Evolutionary conservation across 1,284 basidiomycete genomes (phyloP), one percentile per base, ranked within the genome.

Genomic region (Ganoderma multipileum): DNA sequence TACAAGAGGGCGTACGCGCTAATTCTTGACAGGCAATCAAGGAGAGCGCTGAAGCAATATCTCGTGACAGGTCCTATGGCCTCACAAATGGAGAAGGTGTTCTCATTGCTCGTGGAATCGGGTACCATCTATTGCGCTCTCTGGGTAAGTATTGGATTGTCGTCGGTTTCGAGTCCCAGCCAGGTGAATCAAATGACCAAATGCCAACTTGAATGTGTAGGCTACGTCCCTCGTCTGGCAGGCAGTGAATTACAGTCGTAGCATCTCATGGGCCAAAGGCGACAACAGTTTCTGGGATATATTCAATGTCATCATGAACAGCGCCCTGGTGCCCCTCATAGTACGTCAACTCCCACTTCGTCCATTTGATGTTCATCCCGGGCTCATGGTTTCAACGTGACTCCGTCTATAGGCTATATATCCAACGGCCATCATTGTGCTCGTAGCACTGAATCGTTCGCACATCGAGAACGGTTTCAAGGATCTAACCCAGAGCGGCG

Each of bases 351-450:
- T n/a, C n/a, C n/a, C n/a, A n/a, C n/a, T n/a, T n/a, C n/a, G n/a
- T n/a, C n/a, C n/a, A n/a, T n/a, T n/a, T n/a, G n/a, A n/a, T n/a
- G n/a, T n/a, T n/a, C n/a, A n/a, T n/a, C n/a, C n/a, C n/a, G n/a
- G n/a, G n/a, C n/a, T n/a, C n/a, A n/a, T n/a, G n/a, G n/a, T n/a
- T n/a, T n/a, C n/a, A n/a, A n/a, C n/a, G n/a, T n/a, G n/a, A n/a
- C n/a, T 1, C 9, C 9, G 23, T 39, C 8, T n/a, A 11, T 47
- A 63, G 61, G 61, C 61, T 2, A 63, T 63, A 20, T 63, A 63
- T 33, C 61, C 61, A 2, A 63, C 36, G 12, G 14, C 39, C 33
- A 54, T 63, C 36, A 63, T 63, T n/a, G 61, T 63, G n/a, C 30
- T 63, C 50, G 61, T 63, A 2, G 61, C 61, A 16, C 7, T 63